Percentiles rank a stretch among this genome's conserved stretches.
These are phyloP conservation scores for Elaeis guineensis DNA, from an alignment of 176 grass and related monocot species.

Conservation along the genomic window DNA sequence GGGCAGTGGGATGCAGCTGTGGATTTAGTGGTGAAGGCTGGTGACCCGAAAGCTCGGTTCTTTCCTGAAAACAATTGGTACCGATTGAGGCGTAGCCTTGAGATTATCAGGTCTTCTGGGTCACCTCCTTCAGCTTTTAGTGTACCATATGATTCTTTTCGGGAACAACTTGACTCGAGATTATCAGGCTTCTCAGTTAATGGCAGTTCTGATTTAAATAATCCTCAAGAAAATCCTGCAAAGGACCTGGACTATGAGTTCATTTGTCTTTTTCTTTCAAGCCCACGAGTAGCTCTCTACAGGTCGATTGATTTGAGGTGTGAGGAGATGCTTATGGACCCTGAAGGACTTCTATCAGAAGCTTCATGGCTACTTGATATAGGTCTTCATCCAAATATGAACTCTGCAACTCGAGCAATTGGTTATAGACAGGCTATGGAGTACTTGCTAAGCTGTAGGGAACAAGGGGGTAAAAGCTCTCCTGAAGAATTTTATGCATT, in stretches of 20 bases:
- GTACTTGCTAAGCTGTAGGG: conserved; percentile 57
- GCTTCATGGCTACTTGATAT: conserved; percentile 74
- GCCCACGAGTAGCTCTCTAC: conserved; percentile 42
- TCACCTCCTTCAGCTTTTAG: conserved; percentile 50
- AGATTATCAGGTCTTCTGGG: conserved; percentile 64
- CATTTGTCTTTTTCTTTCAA: conserved; percentile 55
- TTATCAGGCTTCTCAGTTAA: not conserved
- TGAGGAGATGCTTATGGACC: conserved; percentile 70
- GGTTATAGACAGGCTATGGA: conserved; percentile 86
- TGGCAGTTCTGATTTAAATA: not conserved
- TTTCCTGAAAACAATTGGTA: conserved; percentile 61
- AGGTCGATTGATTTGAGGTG: conserved; percentile 62
- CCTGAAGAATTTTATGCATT: conserved; percentile 41
- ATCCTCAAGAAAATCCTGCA: not conserved
- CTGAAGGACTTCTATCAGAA: conserved; percentile 61
- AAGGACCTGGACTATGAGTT: conserved; percentile 55
- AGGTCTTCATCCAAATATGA: conserved; percentile 47
- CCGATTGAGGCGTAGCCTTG: conserved; percentile 43
- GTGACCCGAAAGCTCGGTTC: conserved; percentile 43
- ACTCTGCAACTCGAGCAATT: conserved; percentile 56
- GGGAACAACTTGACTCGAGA: conserved; percentile 4
- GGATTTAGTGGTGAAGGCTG: conserved; percentile 50
- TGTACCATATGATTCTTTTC: conserved; percentile 47
- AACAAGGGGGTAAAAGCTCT: conserved; percentile 53
- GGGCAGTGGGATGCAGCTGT: conserved; percentile 62